Conservation (phyloP, 2,329 filamentous ascomycete genomes). For the Aspergillus fijiensis region DNA sequence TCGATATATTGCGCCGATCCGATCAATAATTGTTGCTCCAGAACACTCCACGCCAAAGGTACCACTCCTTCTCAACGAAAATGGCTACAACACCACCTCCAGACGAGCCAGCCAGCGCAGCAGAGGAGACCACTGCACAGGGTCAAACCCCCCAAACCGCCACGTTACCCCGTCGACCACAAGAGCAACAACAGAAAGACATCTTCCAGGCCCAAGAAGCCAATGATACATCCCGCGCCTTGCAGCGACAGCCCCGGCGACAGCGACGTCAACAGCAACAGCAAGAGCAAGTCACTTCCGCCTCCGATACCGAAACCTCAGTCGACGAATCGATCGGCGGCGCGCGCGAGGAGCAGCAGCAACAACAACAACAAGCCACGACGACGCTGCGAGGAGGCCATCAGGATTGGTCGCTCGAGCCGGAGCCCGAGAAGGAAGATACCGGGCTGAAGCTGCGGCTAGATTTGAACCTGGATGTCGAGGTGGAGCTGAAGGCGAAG, state of each 20-base stretch:
- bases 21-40: not conserved
- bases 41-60: not conserved
- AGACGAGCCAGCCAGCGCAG: not conserved
- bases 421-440: constrained; percentile 30
- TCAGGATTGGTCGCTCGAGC: constrained; percentile 8
- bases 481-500: constrained; percentile 64
- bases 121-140: not conserved
- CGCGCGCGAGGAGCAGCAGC: not conserved
- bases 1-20: too few species aligned
- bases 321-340: not conserved
- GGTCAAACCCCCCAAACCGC: not conserved
- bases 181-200: not conserved
- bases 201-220: not conserved
- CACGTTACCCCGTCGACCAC: not conserved
- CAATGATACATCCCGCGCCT: not conserved
- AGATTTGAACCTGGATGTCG: constrained; percentile 63
- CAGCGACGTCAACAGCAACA: not conserved
- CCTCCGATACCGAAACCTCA: not conserved
- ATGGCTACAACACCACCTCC: not conserved
- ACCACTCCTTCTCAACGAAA: not conserved
- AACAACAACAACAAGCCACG: constrained; percentile 20
- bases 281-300: not conserved
- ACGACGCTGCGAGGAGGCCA: constrained; percentile 23
- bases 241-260: not conserved
- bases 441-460: constrained; percentile 56